These are phyloP conservation scores for Maudiozyma turicensis DNA, from an alignment of 805 yeast genomes.

Conservation along the genomic window DNA sequence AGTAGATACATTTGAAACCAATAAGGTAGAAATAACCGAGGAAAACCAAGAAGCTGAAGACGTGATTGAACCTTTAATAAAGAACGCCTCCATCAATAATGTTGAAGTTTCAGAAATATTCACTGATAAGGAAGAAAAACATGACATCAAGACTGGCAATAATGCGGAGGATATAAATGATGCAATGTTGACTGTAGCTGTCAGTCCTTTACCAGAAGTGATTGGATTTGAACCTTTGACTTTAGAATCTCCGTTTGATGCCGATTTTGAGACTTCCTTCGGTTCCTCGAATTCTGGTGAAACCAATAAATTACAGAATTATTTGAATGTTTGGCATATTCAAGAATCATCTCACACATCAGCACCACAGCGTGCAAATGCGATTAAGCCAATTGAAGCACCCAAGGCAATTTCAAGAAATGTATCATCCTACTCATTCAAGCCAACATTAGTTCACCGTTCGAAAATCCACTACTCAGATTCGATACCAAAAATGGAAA, in stretches of 20 bases:
- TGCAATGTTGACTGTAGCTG: background rate
- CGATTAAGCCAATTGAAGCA: background rate
- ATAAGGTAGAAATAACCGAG: too few species aligned
- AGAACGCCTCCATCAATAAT: too few species aligned
- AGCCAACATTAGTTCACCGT: slow-evolving; percentile 9
- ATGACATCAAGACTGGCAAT: too few species aligned
- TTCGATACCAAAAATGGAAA: background rate
- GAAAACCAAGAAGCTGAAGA: too few species aligned
- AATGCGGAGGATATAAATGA: too few species aligned
- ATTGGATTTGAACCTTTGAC: slow-evolving; percentile 14
- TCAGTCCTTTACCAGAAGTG: slow-evolving; percentile 6
- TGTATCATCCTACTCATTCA: slow-evolving; percentile 4
- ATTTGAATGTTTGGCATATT: slow-evolving; percentile 26
- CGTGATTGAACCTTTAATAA: too few species aligned
- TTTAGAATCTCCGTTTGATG: slow-evolving; percentile 21
- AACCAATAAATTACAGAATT: slow-evolving; percentile 14
- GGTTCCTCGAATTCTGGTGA: slow-evolving; percentile 15
- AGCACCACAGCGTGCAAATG: background rate
- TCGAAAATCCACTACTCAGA: slow-evolving; percentile 3
- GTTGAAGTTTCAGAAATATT: too few species aligned
- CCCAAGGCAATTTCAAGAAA: background rate
- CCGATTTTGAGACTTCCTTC: slow-evolving; percentile 17
- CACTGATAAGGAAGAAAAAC: too few species aligned
- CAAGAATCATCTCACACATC: slow-evolving; percentile 14
- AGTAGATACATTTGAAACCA: too few species aligned